These are phyloP conservation scores for Rosa hybrid DNA, from an alignment of 331 rosid species.

Conservation along the genomic window DNA sequence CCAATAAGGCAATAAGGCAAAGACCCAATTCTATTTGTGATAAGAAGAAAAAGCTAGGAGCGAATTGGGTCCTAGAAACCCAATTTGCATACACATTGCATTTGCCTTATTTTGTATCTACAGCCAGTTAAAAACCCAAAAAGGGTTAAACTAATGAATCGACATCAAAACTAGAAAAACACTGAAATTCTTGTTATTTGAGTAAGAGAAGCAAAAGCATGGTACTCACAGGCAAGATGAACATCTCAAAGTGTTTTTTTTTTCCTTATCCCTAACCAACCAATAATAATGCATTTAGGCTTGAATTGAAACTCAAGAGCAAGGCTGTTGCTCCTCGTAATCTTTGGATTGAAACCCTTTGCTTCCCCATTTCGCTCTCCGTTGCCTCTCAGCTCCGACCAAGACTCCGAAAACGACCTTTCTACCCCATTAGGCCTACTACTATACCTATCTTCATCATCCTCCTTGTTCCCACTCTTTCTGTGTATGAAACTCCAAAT, in stretches of 20 bases:
- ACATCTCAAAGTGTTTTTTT: constrained; percentile 36
- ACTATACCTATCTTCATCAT: constrained; percentile 71
- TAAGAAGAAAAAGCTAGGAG: constrained; percentile 33
- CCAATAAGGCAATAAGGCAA: constrained; percentile 43
- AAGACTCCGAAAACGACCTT: constrained; percentile 82
- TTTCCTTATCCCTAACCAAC: constrained; percentile 56
- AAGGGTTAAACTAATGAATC: not conserved
- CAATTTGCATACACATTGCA: constrained; percentile 38
- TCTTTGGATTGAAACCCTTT: constrained; percentile 56
- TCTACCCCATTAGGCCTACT: constrained; percentile 68
- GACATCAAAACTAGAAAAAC: constrained; percentile 18
- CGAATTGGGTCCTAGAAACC: constrained; percentile 22
- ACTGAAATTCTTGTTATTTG: constrained; percentile 51
- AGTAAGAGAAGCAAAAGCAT: constrained; percentile 44
- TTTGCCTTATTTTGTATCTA: constrained; percentile 28
- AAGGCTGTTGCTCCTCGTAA: constrained; percentile 68
- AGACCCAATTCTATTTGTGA: constrained; percentile 38
- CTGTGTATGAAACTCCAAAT: constrained; percentile 82
- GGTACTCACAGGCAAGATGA: constrained; percentile 48
- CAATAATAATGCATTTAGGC: constrained; percentile 65
- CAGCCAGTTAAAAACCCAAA: constrained; percentile 24
- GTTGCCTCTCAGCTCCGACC: constrained; percentile 74
- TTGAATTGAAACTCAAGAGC: constrained; percentile 48
- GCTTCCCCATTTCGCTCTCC: constrained; percentile 58
- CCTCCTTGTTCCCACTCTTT: constrained; percentile 66